These are phyloP conservation scores for Trypanosoma melophagium DNA, from an alignment of 208 protist species.

Conservation along the genomic window DNA sequence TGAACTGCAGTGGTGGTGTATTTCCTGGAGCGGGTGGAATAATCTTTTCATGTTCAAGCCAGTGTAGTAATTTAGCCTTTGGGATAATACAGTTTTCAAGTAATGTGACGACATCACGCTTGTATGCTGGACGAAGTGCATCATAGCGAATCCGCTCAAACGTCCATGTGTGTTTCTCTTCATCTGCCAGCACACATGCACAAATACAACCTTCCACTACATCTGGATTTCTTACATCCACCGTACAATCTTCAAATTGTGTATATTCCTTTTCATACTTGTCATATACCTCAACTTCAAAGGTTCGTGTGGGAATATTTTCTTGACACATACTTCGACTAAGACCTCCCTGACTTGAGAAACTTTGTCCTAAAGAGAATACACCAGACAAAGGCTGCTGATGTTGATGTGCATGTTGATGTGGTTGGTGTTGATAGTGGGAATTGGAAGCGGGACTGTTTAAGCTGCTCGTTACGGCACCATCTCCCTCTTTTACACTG, in stretches of 20 bases:
- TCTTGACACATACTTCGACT: not conserved
- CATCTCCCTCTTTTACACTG: conserved; percentile 16
- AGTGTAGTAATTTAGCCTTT: conserved; percentile 61
- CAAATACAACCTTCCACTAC: conserved; percentile 79
- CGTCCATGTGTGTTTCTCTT: conserved; percentile 40
- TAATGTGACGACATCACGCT: conserved; percentile 63
- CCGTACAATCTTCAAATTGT: conserved; percentile 65
- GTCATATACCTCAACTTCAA: conserved; percentile 82
- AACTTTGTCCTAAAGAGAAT: conserved; percentile 8
- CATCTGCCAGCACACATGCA: conserved; percentile 62
- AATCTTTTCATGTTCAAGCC: conserved; percentile 59
- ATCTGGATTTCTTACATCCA: conserved; percentile 65
- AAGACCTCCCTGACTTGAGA: not conserved
- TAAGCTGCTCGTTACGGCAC: not conserved
- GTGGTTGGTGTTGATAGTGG: not conserved
- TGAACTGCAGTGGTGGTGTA: not conserved
- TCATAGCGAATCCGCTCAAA: conserved; percentile 76
- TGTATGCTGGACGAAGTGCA: conserved; percentile 69
- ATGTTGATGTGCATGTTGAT: conserved; percentile 13
- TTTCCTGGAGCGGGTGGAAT: conserved; percentile 29
- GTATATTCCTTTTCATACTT: conserved; percentile 78
- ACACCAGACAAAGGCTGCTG: conserved; percentile 8
- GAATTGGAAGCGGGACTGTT: not conserved
- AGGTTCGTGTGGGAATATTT: conserved; percentile 44
- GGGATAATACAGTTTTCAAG: conserved; percentile 69